Conservation (phyloP, 805 yeast species). For the Millerozyma miso region DNA sequence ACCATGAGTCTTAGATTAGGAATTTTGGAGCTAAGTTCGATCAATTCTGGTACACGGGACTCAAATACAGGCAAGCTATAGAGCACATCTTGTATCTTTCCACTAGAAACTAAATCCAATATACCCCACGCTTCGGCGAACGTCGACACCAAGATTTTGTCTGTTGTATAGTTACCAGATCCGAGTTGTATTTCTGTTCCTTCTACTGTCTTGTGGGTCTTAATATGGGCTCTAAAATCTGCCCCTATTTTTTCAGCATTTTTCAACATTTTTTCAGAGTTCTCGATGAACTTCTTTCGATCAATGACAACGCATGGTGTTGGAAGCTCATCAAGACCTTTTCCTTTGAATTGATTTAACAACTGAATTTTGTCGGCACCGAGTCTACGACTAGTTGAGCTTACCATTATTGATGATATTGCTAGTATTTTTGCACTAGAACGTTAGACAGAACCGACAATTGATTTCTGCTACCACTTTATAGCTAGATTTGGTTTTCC, state of each 20-base stretch:
- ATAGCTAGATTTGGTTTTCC: too few species aligned
- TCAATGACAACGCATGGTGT: slow-evolving; percentile 56
- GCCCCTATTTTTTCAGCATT: slow-evolving; percentile 37
- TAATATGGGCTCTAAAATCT: slow-evolving; percentile 66
- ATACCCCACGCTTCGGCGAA: slow-evolving; percentile 61
- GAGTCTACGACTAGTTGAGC: too few species aligned
- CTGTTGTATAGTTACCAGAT: slow-evolving; percentile 29
- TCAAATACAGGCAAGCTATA: slow-evolving; percentile 44
- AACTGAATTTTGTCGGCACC: slow-evolving; percentile 21
- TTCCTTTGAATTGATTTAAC: slow-evolving; percentile 34
- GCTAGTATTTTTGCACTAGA: too few species aligned
- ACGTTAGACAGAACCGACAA: too few species aligned
- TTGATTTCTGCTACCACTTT: not conserved
- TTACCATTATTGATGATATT: too few species aligned
- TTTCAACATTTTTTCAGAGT: slow-evolving; percentile 48
- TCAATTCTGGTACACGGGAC: slow-evolving; percentile 47
- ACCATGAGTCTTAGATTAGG: slow-evolving; percentile 52
- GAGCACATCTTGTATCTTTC: slow-evolving; percentile 29
- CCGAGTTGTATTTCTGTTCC: slow-evolving; percentile 54
- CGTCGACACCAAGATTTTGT: slow-evolving; percentile 63
- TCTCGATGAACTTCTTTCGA: not conserved
- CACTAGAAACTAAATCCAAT: slow-evolving; percentile 34
- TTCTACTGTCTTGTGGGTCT: slow-evolving; percentile 68
- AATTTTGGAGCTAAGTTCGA: slow-evolving; percentile 37
- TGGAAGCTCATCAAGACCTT: slow-evolving; percentile 42